Evolutionary conservation across 2,329 filamentous ascomycete genomes (phyloP).

Genomic region (Didymellaceae sp.): DNA sequence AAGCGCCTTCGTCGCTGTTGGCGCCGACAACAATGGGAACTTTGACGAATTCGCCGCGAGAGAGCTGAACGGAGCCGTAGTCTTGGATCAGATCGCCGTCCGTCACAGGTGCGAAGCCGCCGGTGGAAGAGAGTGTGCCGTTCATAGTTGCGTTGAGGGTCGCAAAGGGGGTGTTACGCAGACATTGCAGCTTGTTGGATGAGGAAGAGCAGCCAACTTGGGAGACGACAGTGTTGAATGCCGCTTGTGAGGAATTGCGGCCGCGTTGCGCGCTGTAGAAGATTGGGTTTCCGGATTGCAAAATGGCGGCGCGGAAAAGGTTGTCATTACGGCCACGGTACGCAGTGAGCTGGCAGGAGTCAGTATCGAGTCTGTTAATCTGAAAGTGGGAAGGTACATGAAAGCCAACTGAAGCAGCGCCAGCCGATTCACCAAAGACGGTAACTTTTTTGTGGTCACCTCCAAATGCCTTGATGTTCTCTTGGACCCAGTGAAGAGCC

Average conservation of each 20-base stretch:
- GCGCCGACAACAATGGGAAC: constrained; percentile 67
- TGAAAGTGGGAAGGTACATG: constrained; percentile 27
- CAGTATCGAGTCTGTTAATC: constrained; percentile 45
- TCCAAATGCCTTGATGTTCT: constrained; percentile 56
- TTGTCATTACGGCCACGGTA: constrained; percentile 55
- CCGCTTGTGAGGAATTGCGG: constrained; percentile 22
- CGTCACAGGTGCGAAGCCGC: constrained; percentile 50
- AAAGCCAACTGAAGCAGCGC: constrained; percentile 39
- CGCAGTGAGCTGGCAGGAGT: constrained; percentile 51
- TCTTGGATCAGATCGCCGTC: constrained; percentile 63
- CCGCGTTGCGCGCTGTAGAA: constrained; percentile 23
- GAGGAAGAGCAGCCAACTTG: constrained; percentile 22
- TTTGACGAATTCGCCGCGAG: constrained; percentile 64
- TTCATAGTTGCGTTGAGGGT: constrained; percentile 62
- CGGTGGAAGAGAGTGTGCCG: constrained; percentile 36
- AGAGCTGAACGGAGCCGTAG: constrained; percentile 60
- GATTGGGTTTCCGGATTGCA: constrained; percentile 50
- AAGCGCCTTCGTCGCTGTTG: constrained; percentile 69
- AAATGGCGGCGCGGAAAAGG: constrained; percentile 55
- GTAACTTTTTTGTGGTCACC: constrained; percentile 58
- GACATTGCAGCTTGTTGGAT: constrained; percentile 39
- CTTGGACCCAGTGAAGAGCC: constrained; percentile 61
- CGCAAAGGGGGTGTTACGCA: constrained; percentile 66
- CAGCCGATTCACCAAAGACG: constrained; percentile 46
- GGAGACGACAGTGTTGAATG: constrained; percentile 38